A percentile compares a stretch with the other conserved stretches of the same genome.
phyloP scores from a whole-genome alignment of 73 alveolate genomes.

The Durusdinium trenchii region DNA sequence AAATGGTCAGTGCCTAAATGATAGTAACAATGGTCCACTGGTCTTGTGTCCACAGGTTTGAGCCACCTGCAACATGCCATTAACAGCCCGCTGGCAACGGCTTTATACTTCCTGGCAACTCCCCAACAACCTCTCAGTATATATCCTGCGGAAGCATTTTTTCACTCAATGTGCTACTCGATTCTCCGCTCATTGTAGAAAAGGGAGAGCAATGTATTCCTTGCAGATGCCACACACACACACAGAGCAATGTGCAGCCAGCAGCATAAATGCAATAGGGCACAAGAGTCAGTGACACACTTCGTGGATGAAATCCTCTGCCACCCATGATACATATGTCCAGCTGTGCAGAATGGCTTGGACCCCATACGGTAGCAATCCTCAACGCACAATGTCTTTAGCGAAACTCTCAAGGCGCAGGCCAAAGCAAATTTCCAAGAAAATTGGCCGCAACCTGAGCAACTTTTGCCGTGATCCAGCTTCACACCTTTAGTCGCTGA shows the following conservation, averaged over 20 bases:
- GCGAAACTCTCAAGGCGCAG: background rate
- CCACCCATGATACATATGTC: background rate
- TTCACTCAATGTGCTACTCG: background rate
- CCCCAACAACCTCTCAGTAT: too few species aligned
- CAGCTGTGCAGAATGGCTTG: background rate
- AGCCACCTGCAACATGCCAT: too few species aligned
- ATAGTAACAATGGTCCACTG: too few species aligned
- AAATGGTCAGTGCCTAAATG: too few species aligned
- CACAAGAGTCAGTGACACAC: background rate
- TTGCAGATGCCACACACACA: background rate
- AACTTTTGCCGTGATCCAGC: background rate
- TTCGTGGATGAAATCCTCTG: too few species aligned
- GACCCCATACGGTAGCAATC: too few species aligned
- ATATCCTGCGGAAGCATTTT: too few species aligned
- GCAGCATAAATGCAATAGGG: too few species aligned
- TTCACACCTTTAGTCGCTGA: background rate
- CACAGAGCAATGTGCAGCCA: background rate
- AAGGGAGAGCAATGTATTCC: conserved; percentile 86
- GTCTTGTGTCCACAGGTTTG: too few species aligned
- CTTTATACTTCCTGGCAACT: too few species aligned
- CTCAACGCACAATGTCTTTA: background rate
- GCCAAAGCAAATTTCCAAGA: conserved; percentile 58
- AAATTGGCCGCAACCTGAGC: conserved; percentile 75
- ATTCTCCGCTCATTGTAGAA: conserved; percentile 66
- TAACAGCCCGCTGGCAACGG: too few species aligned